Conservation (phyloP, 1,284 basidiomycete genomes). For the Leccinum pachyderme region DNA sequence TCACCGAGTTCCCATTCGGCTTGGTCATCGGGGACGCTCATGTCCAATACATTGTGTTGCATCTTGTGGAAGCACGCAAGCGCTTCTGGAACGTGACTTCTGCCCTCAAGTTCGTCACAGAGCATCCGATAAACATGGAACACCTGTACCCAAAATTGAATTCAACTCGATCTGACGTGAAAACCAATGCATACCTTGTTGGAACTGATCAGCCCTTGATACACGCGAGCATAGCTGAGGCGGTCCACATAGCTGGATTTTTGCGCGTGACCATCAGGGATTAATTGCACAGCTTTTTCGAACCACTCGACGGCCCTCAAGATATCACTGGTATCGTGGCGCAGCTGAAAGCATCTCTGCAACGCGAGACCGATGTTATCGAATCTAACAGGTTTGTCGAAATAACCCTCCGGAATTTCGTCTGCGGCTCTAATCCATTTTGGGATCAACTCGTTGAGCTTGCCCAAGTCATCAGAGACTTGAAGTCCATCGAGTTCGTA, state of each 20-base stretch:
- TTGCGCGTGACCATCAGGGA: neutral
- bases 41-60: neutral
- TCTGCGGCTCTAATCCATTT: neutral
- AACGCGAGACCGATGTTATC: conserved; percentile 8
- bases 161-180: neutral
- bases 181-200: neutral
- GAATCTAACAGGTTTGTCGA: neutral
- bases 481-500: neutral
- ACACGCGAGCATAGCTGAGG: neutral
- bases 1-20: neutral
- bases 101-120: neutral
- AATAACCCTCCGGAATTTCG: neutral
- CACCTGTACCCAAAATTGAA: neutral
- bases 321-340: neutral
- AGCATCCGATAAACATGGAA: neutral
- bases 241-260: neutral
- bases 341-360: conserved; percentile 5
- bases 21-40: neutral
- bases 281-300: neutral
- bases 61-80: neutral
- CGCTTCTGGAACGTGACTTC: neutral
- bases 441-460: conserved; percentile 4
- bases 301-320: conserved; percentile 1
- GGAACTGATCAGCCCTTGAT: neutral
- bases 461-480: neutral